phyloP scores from a whole-genome alignment of 208 protist genomes.

The Polymyxa betae region DNA sequence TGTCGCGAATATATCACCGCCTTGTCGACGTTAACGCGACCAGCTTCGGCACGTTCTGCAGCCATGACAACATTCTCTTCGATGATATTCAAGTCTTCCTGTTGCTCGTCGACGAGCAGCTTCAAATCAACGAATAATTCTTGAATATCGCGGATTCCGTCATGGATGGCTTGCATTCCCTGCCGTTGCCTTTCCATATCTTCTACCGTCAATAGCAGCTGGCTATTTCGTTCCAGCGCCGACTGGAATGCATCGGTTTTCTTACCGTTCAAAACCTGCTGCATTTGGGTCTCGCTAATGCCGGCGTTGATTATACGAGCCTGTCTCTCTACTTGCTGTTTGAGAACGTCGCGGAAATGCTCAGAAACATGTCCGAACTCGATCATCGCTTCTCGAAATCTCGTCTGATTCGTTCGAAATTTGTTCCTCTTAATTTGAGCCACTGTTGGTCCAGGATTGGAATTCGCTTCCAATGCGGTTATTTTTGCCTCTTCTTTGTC shows the following conservation, averaged over 20 bases:
- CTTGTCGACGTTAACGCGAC: not conserved
- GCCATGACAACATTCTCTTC: slow-evolving; percentile 16
- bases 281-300: not conserved
- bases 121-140: slow-evolving; percentile 22
- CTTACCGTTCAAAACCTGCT: not conserved
- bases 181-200: not conserved
- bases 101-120: slow-evolving; percentile 31
- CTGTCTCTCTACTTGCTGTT: not conserved
- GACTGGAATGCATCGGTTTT: not conserved
- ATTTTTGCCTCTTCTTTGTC: slow-evolving; percentile 46
- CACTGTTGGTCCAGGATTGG: not conserved
- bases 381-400: slow-evolving; percentile 30
- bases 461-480: not conserved
- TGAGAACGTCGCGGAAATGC: slow-evolving; percentile 14
- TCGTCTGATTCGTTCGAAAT: not conserved
- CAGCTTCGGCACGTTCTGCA: not conserved
- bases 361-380: slow-evolving; percentile 34
- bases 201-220: not conserved
- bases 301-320: not conserved
- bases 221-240: slow-evolving; percentile 5
- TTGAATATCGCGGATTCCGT: not conserved
- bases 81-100: slow-evolving; percentile 31
- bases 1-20: not conserved
- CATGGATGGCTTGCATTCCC: not conserved
- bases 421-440: not conserved